Base-by-base conservation (phyloP, 306 rosid genomes). In the Morella rubra region DNA sequence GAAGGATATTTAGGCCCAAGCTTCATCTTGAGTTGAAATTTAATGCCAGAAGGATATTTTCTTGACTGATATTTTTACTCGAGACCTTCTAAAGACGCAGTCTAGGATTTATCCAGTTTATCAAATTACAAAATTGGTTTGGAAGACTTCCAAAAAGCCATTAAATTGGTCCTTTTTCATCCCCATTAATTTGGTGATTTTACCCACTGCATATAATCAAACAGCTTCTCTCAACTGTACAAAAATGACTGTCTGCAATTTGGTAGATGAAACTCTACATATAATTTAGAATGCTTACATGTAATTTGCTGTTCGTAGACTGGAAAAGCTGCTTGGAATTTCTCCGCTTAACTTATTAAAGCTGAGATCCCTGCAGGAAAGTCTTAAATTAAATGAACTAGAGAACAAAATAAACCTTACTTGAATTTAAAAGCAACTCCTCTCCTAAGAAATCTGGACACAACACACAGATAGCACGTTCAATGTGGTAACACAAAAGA, bases 361-460 rank as follows among this genome's bases (percentile, higher is more conserved):
- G 85, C 98, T 89, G 70, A 94, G 90, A 77, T 94, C 98, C 84
- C 97, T 94, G 95, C 71, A 81, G 72, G 46, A n/a, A 8, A 62
- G 62, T 47, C 18, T 46, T n/a, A 55, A 65, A 44, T 41, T 47
- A 44, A 45, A 64, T 75, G 56, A 24, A 47, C 14, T 51, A 19
- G 16, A 27, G n/a, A 22, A 27, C 0, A 10, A 24, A 44, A 6
- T 50, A 54, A 24, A 40, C 45, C 19, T 7, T 54, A 73, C 9
- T 42, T 53, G 27, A 73, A 13, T 1, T 5, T 0, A 0, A 8
- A 12, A 41, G 4, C 8, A 56, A 52, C 24, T n/a, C 10, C 56
- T 67, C 14, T 42, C 60, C 37, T n/a, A 6, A n/a, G 20, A 76
- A 75, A 50, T 47, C 22, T 3, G 24, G 7, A 32, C 37, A 32